These are phyloP conservation scores for Trametes maxima DNA, from an alignment of 768 basidiomycete species.

Conservation along the genomic window DNA sequence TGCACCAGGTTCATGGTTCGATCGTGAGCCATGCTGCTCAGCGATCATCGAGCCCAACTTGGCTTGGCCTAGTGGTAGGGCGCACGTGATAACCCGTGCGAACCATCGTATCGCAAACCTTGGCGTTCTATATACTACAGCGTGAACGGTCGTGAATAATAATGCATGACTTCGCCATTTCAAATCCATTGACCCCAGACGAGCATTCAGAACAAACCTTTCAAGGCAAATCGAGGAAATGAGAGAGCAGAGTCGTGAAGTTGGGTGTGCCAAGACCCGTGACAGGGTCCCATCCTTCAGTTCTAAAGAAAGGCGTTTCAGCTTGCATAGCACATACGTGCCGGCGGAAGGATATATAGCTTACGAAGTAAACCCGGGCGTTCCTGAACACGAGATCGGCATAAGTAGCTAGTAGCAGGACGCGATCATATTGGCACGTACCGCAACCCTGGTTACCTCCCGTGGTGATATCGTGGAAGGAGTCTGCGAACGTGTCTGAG, in stretches of 20 bases:
- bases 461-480: slow-evolving; percentile 38
- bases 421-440: slow-evolving; percentile 10
- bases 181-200: background rate
- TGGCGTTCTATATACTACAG: too few species aligned
- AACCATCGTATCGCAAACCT: too few species aligned
- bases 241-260: slow-evolving; percentile 26
- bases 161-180: too few species aligned
- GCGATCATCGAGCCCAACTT: too few species aligned
- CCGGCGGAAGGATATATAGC: background rate
- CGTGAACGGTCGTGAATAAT: too few species aligned
- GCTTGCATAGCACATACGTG: background rate
- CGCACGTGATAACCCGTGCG: too few species aligned
- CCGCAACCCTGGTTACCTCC: slow-evolving; percentile 40
- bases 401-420: background rate
- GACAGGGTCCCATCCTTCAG: slow-evolving; percentile 30
- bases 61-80: too few species aligned
- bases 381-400: slow-evolving; percentile 2
- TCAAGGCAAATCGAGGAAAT: slow-evolving; percentile 33
- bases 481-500: slow-evolving; percentile 20
- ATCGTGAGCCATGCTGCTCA: too few species aligned
- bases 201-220: background rate
- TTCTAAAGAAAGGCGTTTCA: slow-evolving; percentile 2
- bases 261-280: slow-evolving; percentile 35
- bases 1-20: too few species aligned
- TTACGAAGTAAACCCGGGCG: slow-evolving; percentile 30